Conservation (phyloP, 2,329 filamentous ascomycete genomes). For the Cladosporium halotolerans region DNA sequence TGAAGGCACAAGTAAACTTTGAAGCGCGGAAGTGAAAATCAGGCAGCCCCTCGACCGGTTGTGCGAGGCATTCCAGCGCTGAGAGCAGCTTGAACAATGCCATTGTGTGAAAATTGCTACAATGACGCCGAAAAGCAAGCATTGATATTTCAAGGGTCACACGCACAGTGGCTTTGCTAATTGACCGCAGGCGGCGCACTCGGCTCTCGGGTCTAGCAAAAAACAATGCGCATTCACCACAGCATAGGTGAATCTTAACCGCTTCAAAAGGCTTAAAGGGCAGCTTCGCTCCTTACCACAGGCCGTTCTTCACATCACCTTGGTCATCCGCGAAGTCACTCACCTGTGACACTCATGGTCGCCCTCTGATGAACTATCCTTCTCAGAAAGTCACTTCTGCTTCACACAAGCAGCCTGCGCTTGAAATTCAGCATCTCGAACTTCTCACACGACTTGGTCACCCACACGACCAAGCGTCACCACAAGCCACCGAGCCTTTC, state of each 20-base stretch:
- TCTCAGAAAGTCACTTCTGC: neutral
- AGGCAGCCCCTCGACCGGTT: too few relatives aligned
- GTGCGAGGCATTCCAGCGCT: too few relatives aligned
- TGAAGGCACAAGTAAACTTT: constrained; percentile 8
- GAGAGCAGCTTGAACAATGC: too few relatives aligned
- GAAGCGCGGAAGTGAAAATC: neutral
- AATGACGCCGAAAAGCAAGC: neutral
- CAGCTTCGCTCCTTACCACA: too few relatives aligned
- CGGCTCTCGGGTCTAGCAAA: too few relatives aligned
- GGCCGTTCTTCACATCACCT: neutral
- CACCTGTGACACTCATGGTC: neutral
- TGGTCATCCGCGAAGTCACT: neutral
- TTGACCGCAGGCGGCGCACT: too few relatives aligned
- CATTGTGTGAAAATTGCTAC: too few relatives aligned
- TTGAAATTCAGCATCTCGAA: neutral
- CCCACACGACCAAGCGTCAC: constrained; percentile 3
- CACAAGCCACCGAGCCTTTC: constrained; percentile 8
- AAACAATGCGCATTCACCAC: too few relatives aligned
- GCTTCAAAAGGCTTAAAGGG: too few relatives aligned
- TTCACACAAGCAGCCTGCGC: neutral
- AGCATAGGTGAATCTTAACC: too few relatives aligned
- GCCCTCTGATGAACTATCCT: neutral
- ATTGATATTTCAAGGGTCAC: too few relatives aligned
- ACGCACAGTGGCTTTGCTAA: too few relatives aligned
- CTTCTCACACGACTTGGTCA: neutral